Evolutionary conservation across 2,329 filamentous ascomycete genomes (phyloP).

Genomic region (Botryosphaeria dothidea): DNA sequence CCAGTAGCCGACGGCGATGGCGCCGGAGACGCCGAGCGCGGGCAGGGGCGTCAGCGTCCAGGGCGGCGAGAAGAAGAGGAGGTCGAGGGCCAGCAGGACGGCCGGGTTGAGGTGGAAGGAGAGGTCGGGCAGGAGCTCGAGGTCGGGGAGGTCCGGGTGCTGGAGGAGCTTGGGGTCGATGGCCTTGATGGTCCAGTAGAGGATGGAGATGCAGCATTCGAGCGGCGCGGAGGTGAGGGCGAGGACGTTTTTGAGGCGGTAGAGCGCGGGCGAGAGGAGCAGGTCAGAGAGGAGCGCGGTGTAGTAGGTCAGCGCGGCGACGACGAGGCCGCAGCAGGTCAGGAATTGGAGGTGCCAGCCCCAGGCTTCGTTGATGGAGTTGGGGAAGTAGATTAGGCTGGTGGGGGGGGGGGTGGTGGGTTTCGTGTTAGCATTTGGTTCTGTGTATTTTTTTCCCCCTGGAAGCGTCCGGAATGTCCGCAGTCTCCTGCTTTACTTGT

Average conservation of each 20-base stretch:
- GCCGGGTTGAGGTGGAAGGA: constrained; percentile 66
- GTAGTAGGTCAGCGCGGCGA: constrained; percentile 62
- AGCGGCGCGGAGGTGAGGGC: constrained; percentile 67
- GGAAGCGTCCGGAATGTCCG: no score
- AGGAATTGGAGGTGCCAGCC: constrained; percentile 73
- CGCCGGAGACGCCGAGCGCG: constrained; percentile 59
- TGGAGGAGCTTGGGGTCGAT: constrained; percentile 14
- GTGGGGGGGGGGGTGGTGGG: not conserved
- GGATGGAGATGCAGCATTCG: constrained; percentile 67
- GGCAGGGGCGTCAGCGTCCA: constrained; percentile 66
- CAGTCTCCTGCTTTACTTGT: no score
- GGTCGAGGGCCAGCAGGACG: constrained; percentile 63
- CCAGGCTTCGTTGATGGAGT: constrained; percentile 18
- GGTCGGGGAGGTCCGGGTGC: constrained; percentile 7
- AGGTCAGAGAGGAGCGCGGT: constrained; percentile 66
- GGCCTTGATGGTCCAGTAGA: constrained; percentile 71
- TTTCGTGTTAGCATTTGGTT: not conserved
- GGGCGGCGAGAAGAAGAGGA: constrained; percentile 70
- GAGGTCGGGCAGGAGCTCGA: constrained; percentile 26
- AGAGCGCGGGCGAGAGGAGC: constrained; percentile 58
- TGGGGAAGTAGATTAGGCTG: constrained; percentile 3
- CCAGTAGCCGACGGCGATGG: constrained; percentile 70
- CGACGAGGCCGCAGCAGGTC: constrained; percentile 62
- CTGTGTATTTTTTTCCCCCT: not conserved
- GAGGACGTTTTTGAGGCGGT: constrained; percentile 67